Evolutionary conservation across 169 alveolate species (phyloP).

Genomic region (Plasmodium cynomolgi): DNA sequence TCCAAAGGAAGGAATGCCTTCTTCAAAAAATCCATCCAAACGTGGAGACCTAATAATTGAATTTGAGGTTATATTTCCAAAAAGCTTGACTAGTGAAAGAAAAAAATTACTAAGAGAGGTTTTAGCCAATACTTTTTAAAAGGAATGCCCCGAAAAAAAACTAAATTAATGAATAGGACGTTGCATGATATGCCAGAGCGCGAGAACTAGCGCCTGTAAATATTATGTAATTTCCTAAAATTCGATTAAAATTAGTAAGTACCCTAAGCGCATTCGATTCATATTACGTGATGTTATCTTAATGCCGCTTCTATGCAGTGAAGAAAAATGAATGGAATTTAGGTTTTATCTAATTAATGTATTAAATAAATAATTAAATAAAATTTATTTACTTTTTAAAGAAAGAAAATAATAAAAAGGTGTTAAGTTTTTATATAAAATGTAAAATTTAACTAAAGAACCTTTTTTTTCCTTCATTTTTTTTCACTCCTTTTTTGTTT

Average conservation of each 20-base stretch:
- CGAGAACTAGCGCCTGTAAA: neutral
- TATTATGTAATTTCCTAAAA: neutral
- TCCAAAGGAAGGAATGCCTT: constrained; percentile 86
- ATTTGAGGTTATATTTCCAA: constrained; percentile 85
- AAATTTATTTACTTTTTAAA: neutral
- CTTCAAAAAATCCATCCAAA: constrained; percentile 81
- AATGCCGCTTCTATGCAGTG: neutral
- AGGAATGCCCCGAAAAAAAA: neutral
- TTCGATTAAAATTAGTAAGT: neutral
- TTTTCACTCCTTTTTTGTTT: neutral
- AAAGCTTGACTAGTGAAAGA: constrained; percentile 81
- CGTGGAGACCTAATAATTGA: constrained; percentile 86
- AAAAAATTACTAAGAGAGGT: constrained; percentile 56
- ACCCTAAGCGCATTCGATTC: neutral
- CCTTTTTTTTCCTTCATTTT: neutral
- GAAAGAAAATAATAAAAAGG: neutral
- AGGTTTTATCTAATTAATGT: neutral
- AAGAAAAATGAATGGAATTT: neutral
- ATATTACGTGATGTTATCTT: neutral
- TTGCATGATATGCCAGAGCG: neutral
- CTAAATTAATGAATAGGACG: neutral
- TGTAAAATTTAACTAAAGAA: neutral
- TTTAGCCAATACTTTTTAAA: constrained; percentile 1
- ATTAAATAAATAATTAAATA: neutral
- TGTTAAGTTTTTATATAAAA: neutral